These are phyloP conservation scores for Spathaspora boniae DNA, from an alignment of 805 yeast species.

Conservation along the genomic window DNA sequence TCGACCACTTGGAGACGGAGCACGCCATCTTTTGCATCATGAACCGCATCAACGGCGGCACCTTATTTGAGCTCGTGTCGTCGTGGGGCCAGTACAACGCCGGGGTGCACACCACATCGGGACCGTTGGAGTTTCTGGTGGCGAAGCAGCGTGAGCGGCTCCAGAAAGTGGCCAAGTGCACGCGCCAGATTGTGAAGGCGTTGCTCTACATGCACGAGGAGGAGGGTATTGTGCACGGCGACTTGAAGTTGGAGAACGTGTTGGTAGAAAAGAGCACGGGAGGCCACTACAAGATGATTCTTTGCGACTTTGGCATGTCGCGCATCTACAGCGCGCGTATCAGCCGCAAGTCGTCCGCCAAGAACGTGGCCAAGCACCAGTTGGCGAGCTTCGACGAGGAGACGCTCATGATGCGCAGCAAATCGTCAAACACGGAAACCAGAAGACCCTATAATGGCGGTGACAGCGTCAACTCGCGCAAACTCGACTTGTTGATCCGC, in stretches of 20 bases:
- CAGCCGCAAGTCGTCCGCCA: slow-evolving; percentile 18
- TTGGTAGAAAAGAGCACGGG: slow-evolving; percentile 43
- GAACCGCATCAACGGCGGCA: slow-evolving; percentile 67
- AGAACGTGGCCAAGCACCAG: background rate
- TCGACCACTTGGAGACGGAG: slow-evolving; percentile 58
- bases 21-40: slow-evolving; percentile 71
- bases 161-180: slow-evolving; percentile 27
- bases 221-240: slow-evolving; percentile 72
- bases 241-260: slow-evolving; percentile 78
- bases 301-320: slow-evolving; percentile 92
- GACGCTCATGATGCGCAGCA: slow-evolving; percentile 26
- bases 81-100: slow-evolving; percentile 54
- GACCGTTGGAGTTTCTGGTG: slow-evolving; percentile 26
- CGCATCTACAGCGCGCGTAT: slow-evolving; percentile 28
- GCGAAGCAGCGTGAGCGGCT: slow-evolving; percentile 31
- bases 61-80: slow-evolving; percentile 71
- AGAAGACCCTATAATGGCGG: slow-evolving; percentile 36
- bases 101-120: slow-evolving; percentile 23
- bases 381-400: slow-evolving; percentile 9
- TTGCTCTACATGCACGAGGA: slow-evolving; percentile 55
- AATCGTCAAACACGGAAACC: slow-evolving; percentile 28
- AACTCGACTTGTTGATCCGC: slow-evolving; percentile 17
- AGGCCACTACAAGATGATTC: slow-evolving; percentile 38
- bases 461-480: slow-evolving; percentile 20
- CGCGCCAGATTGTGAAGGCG: slow-evolving; percentile 56